Percentiles rank a stretch among this genome's conserved stretches.
Evolutionary conservation across 495 filamentous ascomycete species (phyloP).

Genomic region (Acidiella bohemica): DNA sequence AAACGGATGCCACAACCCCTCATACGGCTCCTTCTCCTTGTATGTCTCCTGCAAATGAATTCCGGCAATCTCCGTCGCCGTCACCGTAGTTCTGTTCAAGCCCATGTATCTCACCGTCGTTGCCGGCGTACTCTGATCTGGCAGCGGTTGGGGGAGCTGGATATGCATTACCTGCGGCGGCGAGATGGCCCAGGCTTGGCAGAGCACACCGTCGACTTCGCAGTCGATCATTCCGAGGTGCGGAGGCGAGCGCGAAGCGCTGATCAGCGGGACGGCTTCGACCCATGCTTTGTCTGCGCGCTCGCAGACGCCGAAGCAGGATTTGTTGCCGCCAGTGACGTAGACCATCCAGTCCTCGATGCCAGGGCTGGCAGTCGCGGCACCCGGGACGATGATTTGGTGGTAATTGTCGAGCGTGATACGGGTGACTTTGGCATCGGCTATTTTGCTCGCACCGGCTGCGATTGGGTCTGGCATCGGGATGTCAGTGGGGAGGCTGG

Average conservation of each 20-base stretch:
- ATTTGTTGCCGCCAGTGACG: slow-evolving; percentile 74
- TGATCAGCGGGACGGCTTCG: slow-evolving; percentile 55
- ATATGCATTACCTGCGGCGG: slow-evolving; percentile 61
- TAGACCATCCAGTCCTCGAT: slow-evolving; percentile 72
- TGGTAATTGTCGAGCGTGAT: slow-evolving; percentile 65
- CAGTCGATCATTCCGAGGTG: slow-evolving; percentile 65
- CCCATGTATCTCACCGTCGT: slow-evolving; percentile 26
- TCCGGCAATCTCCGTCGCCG: slow-evolving; percentile 24
- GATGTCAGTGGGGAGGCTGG: slow-evolving; percentile 43
- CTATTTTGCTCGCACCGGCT: slow-evolving; percentile 40
- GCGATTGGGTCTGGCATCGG: slow-evolving; percentile 34
- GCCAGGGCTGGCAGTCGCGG: slow-evolving; percentile 35
- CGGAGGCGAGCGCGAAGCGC: slow-evolving; percentile 50
- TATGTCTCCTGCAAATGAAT: slow-evolving; percentile 51
- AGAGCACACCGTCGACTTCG: slow-evolving; percentile 64
- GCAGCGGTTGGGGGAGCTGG: slow-evolving; percentile 47
- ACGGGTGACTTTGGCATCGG: slow-evolving; percentile 37
- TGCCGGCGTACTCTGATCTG: slow-evolving; percentile 29
- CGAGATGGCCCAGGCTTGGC: slow-evolving; percentile 64
- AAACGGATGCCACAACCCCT: slow-evolving; percentile 69
- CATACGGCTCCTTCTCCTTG: slow-evolving; percentile 43
- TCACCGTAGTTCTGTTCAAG: slow-evolving; percentile 28
- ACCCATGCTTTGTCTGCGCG: slow-evolving; percentile 43
- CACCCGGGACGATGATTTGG: slow-evolving; percentile 47
- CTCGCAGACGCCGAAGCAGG: slow-evolving; percentile 57